Conservation (phyloP, 2,329 filamentous ascomycete genomes). For the Ascocoryne sarcoides region DNA sequence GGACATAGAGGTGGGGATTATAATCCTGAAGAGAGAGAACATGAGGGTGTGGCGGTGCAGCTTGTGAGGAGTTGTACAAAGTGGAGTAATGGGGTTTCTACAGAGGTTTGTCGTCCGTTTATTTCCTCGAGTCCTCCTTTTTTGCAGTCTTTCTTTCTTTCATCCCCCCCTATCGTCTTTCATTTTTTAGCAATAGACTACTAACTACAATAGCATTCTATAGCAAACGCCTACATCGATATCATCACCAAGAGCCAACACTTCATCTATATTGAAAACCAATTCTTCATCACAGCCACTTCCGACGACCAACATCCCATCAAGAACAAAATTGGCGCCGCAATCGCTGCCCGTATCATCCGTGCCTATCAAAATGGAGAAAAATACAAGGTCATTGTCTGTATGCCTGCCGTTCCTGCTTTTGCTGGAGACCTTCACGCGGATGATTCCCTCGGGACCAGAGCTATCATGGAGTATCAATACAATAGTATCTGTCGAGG, state of each 20-base stretch:
- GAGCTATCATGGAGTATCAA: conserved; percentile 84
- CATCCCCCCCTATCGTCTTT: background rate
- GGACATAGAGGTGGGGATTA: background rate
- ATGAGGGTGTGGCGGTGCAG: conserved; percentile 24
- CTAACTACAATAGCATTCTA: conserved; percentile 57
- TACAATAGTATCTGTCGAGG: conserved; percentile 73
- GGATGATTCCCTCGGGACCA: conserved; percentile 64
- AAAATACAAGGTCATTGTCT: conserved; percentile 64
- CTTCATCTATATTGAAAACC: conserved; percentile 73
- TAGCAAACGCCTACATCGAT: conserved; percentile 75
- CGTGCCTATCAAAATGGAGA: conserved; percentile 58
- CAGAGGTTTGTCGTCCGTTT: conserved; percentile 36
- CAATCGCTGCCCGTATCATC: conserved; percentile 69
- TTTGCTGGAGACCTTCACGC: conserved; percentile 73
- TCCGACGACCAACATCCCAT: conserved; percentile 61
- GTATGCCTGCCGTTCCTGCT: conserved; percentile 72
- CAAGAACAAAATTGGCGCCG: conserved; percentile 67
- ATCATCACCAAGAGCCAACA: conserved; percentile 60
- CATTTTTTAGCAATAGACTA: background rate
- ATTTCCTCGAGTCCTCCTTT: too few species aligned
- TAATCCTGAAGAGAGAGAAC: background rate
- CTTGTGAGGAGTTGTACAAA: conserved; percentile 38
- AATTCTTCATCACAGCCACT: conserved; percentile 85
- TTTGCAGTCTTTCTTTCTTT: too few species aligned
- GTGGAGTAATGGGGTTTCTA: conserved; percentile 50